Evolutionary conservation across 2,329 filamentous ascomycete species (phyloP).

Genomic region (Venturia nashicola): DNA sequence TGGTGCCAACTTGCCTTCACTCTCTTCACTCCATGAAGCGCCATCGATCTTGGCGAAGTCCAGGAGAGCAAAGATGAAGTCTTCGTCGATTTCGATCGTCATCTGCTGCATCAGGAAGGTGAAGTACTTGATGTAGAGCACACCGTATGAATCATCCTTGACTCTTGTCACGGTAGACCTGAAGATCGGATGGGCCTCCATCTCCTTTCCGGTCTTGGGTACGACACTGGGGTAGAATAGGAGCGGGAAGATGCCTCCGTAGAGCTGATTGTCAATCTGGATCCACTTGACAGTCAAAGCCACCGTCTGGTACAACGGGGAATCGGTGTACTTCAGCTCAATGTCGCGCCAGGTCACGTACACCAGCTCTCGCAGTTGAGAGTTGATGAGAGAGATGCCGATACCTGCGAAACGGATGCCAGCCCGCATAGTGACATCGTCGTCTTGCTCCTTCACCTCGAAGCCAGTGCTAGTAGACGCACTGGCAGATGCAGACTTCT

Average conservation of each 20-base stretch:
- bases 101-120: conserved; percentile 91
- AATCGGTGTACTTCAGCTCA: conserved; percentile 82
- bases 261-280: conserved; percentile 96
- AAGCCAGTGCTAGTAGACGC: conserved; percentile 57
- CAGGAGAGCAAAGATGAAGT: conserved; percentile 91
- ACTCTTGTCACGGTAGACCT: conserved; percentile 85
- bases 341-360: conserved; percentile 91
- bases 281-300: conserved; percentile 95
- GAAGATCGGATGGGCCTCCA: conserved; percentile 89
- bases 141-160: conserved; percentile 96
- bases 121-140: conserved; percentile 97
- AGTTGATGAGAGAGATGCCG: conserved; percentile 86
- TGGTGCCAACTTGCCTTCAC: conserved; percentile 78
- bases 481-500: conserved; percentile 45
- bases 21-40: conserved; percentile 72
- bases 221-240: conserved; percentile 95
- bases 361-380: conserved; percentile 79
- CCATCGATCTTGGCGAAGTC: conserved; percentile 92
- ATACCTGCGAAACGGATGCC: conserved; percentile 81
- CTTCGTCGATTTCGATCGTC: conserved; percentile 94
- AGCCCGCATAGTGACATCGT: conserved; percentile 76
- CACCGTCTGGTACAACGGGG: conserved; percentile 83
- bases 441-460: conserved; percentile 87
- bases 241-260: conserved; percentile 96
- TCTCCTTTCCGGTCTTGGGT: conserved; percentile 90